These are phyloP conservation scores for Trichoderma sp. DNA, from an alignment of 2,329 filamentous ascomycete genomes.

Conservation along the genomic window DNA sequence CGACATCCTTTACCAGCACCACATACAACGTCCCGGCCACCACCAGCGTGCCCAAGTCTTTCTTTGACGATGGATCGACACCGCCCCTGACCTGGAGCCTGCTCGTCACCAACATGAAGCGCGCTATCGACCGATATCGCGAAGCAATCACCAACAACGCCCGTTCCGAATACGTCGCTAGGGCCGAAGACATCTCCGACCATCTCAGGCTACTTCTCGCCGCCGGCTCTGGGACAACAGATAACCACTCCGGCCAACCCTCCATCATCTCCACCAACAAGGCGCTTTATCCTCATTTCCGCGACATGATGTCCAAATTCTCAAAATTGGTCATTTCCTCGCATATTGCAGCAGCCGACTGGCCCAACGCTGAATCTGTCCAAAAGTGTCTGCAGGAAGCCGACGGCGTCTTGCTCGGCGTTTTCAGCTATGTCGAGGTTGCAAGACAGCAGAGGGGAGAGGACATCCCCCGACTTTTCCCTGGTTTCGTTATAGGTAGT, in stretches of 20 bases:
- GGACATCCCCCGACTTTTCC: slow-evolving; percentile 88
- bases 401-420: slow-evolving; percentile 91
- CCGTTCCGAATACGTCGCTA: slow-evolving; percentile 86
- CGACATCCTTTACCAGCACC: slow-evolving; percentile 65
- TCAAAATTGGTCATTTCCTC: slow-evolving; percentile 98
- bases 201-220: slow-evolving; percentile 91
- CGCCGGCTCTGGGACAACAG: slow-evolving; percentile 93
- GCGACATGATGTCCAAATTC: slow-evolving; percentile 99
- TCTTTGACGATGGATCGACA: slow-evolving; percentile 86
- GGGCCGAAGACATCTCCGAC: slow-evolving; percentile 98
- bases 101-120: slow-evolving; percentile 90
- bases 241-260: slow-evolving; percentile 97
- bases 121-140: slow-evolving; percentile 85
- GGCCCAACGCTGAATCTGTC: slow-evolving; percentile 89
- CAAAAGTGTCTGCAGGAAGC: slow-evolving; percentile 96
- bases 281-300: slow-evolving; percentile 92
- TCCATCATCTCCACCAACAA: slow-evolving; percentile 99
- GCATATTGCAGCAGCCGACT: slow-evolving; percentile 95
- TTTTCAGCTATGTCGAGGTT: slow-evolving; percentile 95
- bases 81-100: slow-evolving; percentile 85
- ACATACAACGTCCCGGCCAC: slow-evolving; percentile 62
- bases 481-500: slow-evolving; percentile 90
- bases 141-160: slow-evolving; percentile 83
- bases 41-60: slow-evolving; percentile 72
- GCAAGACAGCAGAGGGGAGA: slow-evolving; percentile 91